A percentile compares a stretch with the other conserved stretches of the same genome.
Conservation (phyloP, 2,329 filamentous ascomycete species). For the Diaporthe citri region DNA sequence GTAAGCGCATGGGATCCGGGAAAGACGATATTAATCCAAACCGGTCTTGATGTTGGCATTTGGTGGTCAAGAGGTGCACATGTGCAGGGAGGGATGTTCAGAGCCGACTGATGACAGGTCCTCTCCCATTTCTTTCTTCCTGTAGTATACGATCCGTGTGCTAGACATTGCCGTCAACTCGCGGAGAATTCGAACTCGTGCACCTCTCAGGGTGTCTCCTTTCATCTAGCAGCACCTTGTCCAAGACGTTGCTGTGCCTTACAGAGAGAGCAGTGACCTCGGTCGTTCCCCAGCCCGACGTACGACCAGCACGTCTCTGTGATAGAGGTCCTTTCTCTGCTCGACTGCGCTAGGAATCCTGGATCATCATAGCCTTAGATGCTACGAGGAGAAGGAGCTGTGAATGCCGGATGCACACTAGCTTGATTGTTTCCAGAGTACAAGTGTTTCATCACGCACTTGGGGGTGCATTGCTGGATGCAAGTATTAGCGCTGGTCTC, state of each 20-base stretch:
- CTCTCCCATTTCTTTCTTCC: not conserved
- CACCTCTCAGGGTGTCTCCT: not conserved
- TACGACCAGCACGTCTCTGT: not conserved
- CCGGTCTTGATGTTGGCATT: not conserved
- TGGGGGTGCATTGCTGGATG: not conserved
- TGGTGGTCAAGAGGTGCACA: not conserved
- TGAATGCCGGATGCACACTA: not conserved
- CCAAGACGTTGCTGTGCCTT: not conserved
- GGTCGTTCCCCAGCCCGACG: not conserved
- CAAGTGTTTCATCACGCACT: constrained; percentile 6
- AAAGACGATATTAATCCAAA: not conserved
- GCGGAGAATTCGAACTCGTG: not conserved
- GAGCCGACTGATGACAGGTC: not conserved
- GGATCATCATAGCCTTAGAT: not conserved
- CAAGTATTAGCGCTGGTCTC: not conserved
- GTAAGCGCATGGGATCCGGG: not conserved
- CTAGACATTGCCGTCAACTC: not conserved
- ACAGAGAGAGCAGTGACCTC: not conserved
- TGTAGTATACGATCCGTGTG: not conserved
- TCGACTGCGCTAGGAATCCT: not conserved
- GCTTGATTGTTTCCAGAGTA: not conserved
- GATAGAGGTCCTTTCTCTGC: not conserved
- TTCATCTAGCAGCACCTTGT: not conserved
- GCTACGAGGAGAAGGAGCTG: not conserved
- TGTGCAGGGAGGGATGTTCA: not conserved